Evolutionary conservation across 805 yeast genomes (phyloP), one percentile per base, ranked within the genome.

Genomic region (Phaffomyces antillensis): DNA sequence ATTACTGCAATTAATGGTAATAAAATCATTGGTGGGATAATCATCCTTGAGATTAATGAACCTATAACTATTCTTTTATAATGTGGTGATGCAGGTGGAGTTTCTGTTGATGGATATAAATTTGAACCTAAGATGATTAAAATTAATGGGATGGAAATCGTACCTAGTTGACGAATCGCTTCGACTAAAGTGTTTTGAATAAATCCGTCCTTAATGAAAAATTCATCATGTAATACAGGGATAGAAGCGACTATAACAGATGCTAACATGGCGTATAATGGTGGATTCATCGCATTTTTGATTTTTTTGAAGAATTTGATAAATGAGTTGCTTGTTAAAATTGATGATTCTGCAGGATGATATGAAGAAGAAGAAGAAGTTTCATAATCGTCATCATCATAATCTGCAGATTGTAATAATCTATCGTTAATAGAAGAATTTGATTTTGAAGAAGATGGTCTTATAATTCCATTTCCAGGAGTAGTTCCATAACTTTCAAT

Each of bases 121-220:
- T 85, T 85, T n/a, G 90, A 79, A 15, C 95, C 95, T 52, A 85
- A 66, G 13, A 84, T 88, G 44, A 85, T 77, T 54, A 85, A 68
- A 50, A 84, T 83, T 55, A 85, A 66, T 8, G 95, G 95, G 52
- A 85, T 81, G 2, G 91, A 83, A 11, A 85, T 88, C 1, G 79
- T 70, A 6, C 91, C 91, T 50, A 85, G 60, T 59, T 82, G 85
- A 16, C 64, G 71, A 37, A 85, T 74, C 0, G 91, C 75, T 37
- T 71, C 71, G 0, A 88, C 72, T 31, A 85, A 51, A 0, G 93
- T 85, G 52, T 80, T 79, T 51, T 78, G 79, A 25, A 82, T 56
- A 54, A 85, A 84, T 0, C 88, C 81, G 44, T 72, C 61, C 30
- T 74, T 67, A 46, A 71, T 74, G 58, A 79, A 84, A 49, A 85